A percentile compares a stretch with the other conserved stretches of the same genome.
Evolutionary conservation across 805 yeast species (phyloP).

Genomic region (Candida takata): DNA sequence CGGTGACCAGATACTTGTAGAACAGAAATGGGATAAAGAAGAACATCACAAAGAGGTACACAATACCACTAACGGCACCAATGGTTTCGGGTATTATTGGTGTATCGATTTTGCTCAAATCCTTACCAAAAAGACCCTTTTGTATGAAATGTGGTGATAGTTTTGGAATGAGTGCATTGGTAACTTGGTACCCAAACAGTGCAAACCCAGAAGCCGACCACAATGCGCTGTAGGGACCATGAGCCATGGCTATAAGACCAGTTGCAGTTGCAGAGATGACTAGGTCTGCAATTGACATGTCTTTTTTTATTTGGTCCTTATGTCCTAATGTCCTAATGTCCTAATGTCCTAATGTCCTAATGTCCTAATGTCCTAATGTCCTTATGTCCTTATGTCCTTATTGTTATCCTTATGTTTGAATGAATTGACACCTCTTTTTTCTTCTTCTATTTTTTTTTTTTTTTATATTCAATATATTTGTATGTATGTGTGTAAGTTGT

Average conservation of each 20-base stretch:
- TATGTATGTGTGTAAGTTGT: no score
- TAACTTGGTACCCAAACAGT: constrained; percentile 55
- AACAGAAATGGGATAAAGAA: constrained; percentile 85
- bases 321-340: no score
- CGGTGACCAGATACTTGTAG: constrained; percentile 59
- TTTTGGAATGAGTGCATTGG: constrained; percentile 58
- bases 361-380: no score
- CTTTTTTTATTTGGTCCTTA: neutral
- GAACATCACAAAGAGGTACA: constrained; percentile 75
- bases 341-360: no score
- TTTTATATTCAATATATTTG: no score
- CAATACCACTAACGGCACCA: constrained; percentile 83
- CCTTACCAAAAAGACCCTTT: constrained; percentile 82
- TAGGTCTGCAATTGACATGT: neutral
- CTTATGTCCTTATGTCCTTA: no score
- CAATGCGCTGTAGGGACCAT: constrained; percentile 19
- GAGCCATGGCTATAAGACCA: constrained; percentile 14
- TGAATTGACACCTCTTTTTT: no score
- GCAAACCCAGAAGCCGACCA: constrained; percentile 58
- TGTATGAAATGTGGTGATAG: constrained; percentile 60
- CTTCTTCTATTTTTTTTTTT: no score
- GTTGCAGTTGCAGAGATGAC: constrained; percentile 7
- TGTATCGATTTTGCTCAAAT: constrained; percentile 65
- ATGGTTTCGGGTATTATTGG: constrained; percentile 84
- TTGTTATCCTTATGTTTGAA: no score